Evolutionary conservation across 2,329 filamentous ascomycete species (phyloP).

Genomic region (Ceratocystis cacaofunesta): DNA sequence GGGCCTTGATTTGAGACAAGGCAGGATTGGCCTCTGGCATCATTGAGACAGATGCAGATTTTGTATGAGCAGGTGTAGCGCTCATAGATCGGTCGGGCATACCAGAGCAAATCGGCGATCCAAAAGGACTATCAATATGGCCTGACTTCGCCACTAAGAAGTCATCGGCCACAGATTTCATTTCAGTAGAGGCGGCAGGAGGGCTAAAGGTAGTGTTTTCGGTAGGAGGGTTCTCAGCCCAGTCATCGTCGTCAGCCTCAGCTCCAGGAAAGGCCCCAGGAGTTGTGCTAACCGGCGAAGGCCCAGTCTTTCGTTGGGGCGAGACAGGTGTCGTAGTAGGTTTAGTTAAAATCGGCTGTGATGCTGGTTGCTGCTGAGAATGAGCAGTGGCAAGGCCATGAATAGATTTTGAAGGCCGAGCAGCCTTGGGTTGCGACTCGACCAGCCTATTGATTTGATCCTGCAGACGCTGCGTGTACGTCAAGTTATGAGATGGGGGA

Average conservation of each 20-base stretch:
- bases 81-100: background rate
- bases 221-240: slow-evolving; percentile 39
- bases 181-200: background rate
- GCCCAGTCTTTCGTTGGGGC: slow-evolving; percentile 19
- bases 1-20: slow-evolving; percentile 21
- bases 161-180: slow-evolving; percentile 11
- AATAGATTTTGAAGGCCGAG: slow-evolving; percentile 35
- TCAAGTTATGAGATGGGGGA: slow-evolving; percentile 51
- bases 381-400: slow-evolving; percentile 23
- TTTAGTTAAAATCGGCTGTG: slow-evolving; percentile 21
- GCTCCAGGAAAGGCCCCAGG: slow-evolving; percentile 23
- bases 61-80: slow-evolving; percentile 36
- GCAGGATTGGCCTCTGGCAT: slow-evolving; percentile 26
- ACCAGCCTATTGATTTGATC: slow-evolving; percentile 73
- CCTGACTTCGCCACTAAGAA: slow-evolving; percentile 31
- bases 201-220: slow-evolving; percentile 2
- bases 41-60: slow-evolving; percentile 48
- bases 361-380: background rate
- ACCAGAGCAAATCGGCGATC: slow-evolving; percentile 24
- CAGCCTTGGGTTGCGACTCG: slow-evolving; percentile 37
- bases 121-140: slow-evolving; percentile 22
- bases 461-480: slow-evolving; percentile 83
- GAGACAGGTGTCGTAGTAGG: slow-evolving; percentile 21
- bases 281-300: slow-evolving; percentile 27
- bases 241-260: slow-evolving; percentile 32